Evolutionary conservation across 2,329 filamentous ascomycete species (phyloP), one percentile per base, ranked within the genome.

Genomic region (Calonectria fujianensis): DNA sequence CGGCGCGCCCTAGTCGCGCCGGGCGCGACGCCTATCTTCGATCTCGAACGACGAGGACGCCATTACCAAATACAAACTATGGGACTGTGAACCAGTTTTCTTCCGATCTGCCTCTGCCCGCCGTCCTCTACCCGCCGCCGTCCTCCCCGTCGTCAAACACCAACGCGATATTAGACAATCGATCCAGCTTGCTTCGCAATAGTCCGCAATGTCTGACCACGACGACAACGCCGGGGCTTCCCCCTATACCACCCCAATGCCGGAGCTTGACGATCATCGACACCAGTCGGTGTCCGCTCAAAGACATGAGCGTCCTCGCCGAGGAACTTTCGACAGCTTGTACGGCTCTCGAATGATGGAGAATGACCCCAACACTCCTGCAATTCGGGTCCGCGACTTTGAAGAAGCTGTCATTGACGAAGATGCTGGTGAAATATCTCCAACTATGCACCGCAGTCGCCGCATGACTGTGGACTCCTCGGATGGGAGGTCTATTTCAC

Each of bases 241-340:
- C 80, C 91, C 93, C 80, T 95, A 93, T 85, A 91, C 92, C 85
- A 93, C 93, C 72, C 94, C 94, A 18, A 91, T 96, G 75, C 93
- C 93, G 75, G 93, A 96, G 83, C 90, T 98, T 63, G 95, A 98
- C 83, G 96, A 98, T 84, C 96, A 98, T 86, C 94, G 95, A 73
- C 88, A 92, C 82, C 93, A 94, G 82, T 85, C 89, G 6, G 85
- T 89, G 31, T 90, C 92, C 48, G 85, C 92, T 31, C 93, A 92
- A 74, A 91, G 91, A 57, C 85, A 87, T 39, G 91, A 92, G 45
- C 89, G 91, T 24, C 87, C 90, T 73, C 91, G 94, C 70, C 90
- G 94, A 70, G 94, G 94, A 51, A 96, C 94, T 3, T 92, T 95
- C 77, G 94, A 94, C 77, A 95, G 93, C 69, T 87, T 94, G 6